Evolutionary conservation across 441 rosid species (phyloP).

Genomic region (Rhodomyrtus psidioides): DNA sequence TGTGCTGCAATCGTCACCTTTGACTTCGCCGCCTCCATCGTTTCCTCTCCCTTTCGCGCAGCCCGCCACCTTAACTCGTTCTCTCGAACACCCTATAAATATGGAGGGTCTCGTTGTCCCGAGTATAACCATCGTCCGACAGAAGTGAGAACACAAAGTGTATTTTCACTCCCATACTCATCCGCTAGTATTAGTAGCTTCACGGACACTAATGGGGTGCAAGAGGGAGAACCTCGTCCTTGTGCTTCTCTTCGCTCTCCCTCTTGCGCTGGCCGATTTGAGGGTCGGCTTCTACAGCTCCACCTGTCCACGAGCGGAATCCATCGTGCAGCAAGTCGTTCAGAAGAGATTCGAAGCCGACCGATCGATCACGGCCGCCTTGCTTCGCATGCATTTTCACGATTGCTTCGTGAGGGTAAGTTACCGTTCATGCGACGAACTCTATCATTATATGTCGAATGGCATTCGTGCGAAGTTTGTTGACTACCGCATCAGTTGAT

Average conservation of each 20-base stretch:
- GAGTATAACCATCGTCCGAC: not conserved
- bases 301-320: constrained; percentile 54
- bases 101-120: not conserved
- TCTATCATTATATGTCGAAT: not conserved
- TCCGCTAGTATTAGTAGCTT: not conserved
- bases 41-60: not conserved
- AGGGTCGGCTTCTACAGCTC: constrained; percentile 40
- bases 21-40: not conserved
- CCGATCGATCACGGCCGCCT: constrained; percentile 42
- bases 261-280: constrained; percentile 30
- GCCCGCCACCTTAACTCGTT: not conserved
- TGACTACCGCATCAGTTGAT: not conserved
- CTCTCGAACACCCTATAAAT: not conserved
- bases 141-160: not conserved
- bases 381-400: constrained; percentile 86
- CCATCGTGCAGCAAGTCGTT: constrained; percentile 32
- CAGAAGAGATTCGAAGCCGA: constrained; percentile 26
- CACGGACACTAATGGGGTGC: not conserved
- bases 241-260: constrained; percentile 17
- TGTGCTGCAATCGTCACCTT: not conserved
- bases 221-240: not conserved
- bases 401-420: constrained; percentile 70
- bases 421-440: not conserved
- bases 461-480: not conserved
- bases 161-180: not conserved